A percentile compares a stretch with the other conserved stretches of the same genome.
Evolutionary conservation across 2,329 filamentous ascomycete genomes (phyloP).

Genomic region (Dothistroma septosporum): DNA sequence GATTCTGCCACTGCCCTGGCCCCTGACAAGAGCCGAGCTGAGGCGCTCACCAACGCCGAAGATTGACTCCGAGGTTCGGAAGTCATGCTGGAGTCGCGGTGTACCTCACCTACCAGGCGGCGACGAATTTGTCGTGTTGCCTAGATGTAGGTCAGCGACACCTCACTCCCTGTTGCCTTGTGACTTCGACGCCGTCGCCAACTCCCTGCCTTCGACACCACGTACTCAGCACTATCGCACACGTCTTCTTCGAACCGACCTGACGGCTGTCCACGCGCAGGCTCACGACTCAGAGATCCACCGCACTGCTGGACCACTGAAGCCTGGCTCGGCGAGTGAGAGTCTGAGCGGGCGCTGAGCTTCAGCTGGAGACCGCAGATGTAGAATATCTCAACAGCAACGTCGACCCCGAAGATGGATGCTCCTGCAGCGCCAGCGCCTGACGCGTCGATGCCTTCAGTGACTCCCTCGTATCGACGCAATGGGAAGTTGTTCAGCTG

Average conservation of each 20-base stretch:
- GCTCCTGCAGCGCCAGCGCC: neutral
- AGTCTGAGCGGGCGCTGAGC: neutral
- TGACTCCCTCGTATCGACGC: slow-evolving; percentile 26
- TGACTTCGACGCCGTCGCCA: neutral
- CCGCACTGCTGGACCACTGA: neutral
- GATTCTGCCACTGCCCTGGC: neutral
- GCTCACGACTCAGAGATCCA: neutral
- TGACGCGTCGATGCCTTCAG: slow-evolving; percentile 3
- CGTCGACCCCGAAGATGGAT: slow-evolving; percentile 2
- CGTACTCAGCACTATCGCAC: neutral
- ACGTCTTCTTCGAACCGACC: too few species aligned
- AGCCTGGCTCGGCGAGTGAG: neutral
- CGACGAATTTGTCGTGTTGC: too few species aligned
- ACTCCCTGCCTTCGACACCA: neutral
- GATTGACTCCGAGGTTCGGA: neutral
- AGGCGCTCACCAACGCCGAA: neutral
- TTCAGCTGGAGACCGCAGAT: neutral
- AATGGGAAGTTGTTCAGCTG: slow-evolving; percentile 37
- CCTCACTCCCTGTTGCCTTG: neutral
- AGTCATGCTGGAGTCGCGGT: neutral
- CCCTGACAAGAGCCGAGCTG: neutral
- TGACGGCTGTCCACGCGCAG: too few species aligned
- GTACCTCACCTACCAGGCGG: neutral
- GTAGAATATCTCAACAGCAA: neutral
- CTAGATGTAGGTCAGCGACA: too few species aligned